Base-by-base conservation (phyloP, 345 rosid genomes). In the Bretschneidera sinensis region DNA sequence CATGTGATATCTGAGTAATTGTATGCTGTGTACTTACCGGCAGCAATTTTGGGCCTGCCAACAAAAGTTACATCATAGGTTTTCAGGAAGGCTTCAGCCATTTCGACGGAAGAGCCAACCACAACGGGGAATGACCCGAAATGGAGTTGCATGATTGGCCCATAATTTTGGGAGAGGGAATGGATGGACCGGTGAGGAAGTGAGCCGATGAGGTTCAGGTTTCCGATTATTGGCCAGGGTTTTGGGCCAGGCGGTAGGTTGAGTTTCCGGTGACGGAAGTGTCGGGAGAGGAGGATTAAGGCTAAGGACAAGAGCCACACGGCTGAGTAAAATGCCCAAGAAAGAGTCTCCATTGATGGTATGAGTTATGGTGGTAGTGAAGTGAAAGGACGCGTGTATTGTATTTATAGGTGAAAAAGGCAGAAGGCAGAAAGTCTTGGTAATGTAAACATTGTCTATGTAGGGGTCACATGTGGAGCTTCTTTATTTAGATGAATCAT, bases 151-250 rank as follows among this genome's bases (percentile, higher is more conserved):
- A 87, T 77, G 50, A 87, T 5, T 5, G 90, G 76, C 0, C 88
- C 95, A 21, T 87, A 82, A 53, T 82, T 82, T 54, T 59, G 60
- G 35, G 94, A 73, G 31, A 87, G 82, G 5, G 57, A 55, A 43
- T 86, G 79, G 79, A 86, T 28, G 33, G 89, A 82, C 0, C 67
- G 77, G 71, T 86, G 94, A 17, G 94, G 94, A 17, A 86, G 84
- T 5, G 79, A 0, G 49, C 87, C 79, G 2, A 86, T 82, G 21
- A 84, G 81, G 72, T 87, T 70, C 19, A 82, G 90, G 75, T 84
- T 87, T 51, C 94, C 88, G 15, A 87, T 80, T 16, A 84, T 64
- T 15, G 94, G 88, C 89, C 89, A 83, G 0, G 85, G 72, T 57
- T 73, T 83, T 11, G 92, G 89, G 0, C 90, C 88, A 0, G 94